Evolutionary conservation across 2,329 filamentous ascomycete genomes (phyloP).

Genomic region (Cucurbitaria berberidis): DNA sequence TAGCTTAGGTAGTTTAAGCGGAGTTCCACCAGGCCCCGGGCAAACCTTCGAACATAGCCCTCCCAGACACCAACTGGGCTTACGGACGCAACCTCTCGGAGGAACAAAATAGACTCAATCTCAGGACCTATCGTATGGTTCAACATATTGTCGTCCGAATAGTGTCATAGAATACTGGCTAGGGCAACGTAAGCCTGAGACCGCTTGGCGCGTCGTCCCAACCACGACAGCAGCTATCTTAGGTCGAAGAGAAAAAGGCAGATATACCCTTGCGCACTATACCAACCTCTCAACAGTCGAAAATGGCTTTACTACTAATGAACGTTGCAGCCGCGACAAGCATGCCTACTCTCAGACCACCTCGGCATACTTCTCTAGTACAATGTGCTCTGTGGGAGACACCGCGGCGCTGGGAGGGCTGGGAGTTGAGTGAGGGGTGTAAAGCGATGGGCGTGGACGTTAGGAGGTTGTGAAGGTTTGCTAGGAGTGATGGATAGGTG

Average conservation of each 20-base stretch:
- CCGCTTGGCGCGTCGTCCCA: neutral
- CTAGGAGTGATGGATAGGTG: constrained; percentile 8
- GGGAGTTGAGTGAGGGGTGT: constrained; percentile 15
- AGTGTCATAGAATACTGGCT: neutral
- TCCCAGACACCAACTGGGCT: no score
- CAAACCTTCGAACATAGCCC: no score
- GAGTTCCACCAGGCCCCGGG: no score
- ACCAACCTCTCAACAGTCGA: neutral
- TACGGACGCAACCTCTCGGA: constrained; percentile 3
- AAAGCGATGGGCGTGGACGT: constrained; percentile 12
- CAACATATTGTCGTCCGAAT: neutral
- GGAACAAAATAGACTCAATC: constrained; percentile 13
- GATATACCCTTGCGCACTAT: neutral
- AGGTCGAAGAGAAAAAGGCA: neutral
- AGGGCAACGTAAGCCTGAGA: constrained; percentile 10
- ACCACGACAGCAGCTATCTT: neutral
- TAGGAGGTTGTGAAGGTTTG: constrained; percentile 1
- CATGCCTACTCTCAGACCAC: constrained; percentile 25
- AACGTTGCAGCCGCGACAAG: neutral
- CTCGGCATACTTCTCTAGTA: constrained; percentile 47
- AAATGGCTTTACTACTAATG: neutral
- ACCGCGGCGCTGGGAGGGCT: constrained; percentile 11
- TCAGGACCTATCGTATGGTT: constrained; percentile 10
- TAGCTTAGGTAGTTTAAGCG: no score
- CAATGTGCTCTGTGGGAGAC: constrained; percentile 38